These are phyloP conservation scores for Trichoderma pleuroti DNA, from an alignment of 2,329 filamentous ascomycete genomes.

Conservation along the genomic window DNA sequence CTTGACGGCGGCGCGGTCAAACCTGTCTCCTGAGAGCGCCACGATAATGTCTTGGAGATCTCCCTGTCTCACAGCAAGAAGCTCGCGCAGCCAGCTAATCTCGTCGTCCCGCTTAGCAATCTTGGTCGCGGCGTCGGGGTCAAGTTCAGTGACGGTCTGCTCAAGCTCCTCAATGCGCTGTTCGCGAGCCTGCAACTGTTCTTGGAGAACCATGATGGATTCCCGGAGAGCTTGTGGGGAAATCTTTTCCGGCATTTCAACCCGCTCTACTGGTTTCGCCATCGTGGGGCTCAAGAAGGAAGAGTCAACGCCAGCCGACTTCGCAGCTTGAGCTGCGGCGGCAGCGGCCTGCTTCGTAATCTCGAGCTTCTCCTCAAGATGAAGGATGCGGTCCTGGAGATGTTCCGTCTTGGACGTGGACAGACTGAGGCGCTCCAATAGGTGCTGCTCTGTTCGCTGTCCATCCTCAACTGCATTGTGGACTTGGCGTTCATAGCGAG, in stretches of 20 bases:
- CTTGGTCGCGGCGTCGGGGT: slow-evolving; percentile 75
- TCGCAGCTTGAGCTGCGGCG: slow-evolving; percentile 75
- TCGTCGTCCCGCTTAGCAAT: slow-evolving; percentile 91
- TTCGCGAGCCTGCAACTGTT: slow-evolving; percentile 93
- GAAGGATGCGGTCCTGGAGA: slow-evolving; percentile 76
- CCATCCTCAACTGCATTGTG: slow-evolving; percentile 76
- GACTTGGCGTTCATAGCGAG: slow-evolving; percentile 70
- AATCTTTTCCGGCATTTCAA: slow-evolving; percentile 73
- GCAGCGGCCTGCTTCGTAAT: slow-evolving; percentile 84
- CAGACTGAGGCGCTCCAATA: slow-evolving; percentile 75
- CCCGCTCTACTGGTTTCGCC: slow-evolving; percentile 32
- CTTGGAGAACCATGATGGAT: slow-evolving; percentile 92
- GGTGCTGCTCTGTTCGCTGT: slow-evolving; percentile 72
- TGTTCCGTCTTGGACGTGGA: slow-evolving; percentile 82
- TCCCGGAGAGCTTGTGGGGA: slow-evolving; percentile 93
- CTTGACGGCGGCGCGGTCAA: slow-evolving; percentile 74
- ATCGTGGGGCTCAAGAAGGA: slow-evolving; percentile 23
- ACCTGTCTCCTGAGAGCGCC: slow-evolving; percentile 69
- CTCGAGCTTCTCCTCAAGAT: slow-evolving; percentile 87
- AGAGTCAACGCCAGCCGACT: slow-evolving; percentile 48
- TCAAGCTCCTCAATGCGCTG: slow-evolving; percentile 84
- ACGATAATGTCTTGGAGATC: slow-evolving; percentile 90
- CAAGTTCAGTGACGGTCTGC: slow-evolving; percentile 61
- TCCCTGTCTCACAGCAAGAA: slow-evolving; percentile 83
- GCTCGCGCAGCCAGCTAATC: slow-evolving; percentile 89